Conservation (phyloP, 1,284 basidiomycete genomes). For the Moesziomyces antarcticus region DNA sequence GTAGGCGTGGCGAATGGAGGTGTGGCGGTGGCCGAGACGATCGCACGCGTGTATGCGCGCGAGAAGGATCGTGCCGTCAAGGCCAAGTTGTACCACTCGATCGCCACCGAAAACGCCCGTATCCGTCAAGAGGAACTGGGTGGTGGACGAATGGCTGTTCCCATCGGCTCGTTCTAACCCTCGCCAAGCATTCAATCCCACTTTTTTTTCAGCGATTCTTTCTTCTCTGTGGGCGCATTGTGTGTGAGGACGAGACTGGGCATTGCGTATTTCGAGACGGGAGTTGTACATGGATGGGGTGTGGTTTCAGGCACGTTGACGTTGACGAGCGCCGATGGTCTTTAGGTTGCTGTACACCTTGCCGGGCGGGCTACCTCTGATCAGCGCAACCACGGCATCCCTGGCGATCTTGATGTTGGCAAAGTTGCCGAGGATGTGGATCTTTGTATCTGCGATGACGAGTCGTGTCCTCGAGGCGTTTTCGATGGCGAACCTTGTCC, state of each 20-base stretch:
- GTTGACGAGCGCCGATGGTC: conserved; percentile 90
- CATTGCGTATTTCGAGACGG: conserved; percentile 2
- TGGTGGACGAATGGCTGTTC: conserved; percentile 45
- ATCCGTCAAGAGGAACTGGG: conserved; percentile 56
- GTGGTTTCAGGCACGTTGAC: conserved; percentile 75
- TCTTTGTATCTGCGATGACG: conserved; percentile 97
- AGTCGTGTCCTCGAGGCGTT: conserved; percentile 95
- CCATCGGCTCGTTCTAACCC: conserved; percentile 18
- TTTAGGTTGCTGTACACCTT: conserved; percentile 81
- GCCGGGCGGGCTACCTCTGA: conserved; percentile 93
- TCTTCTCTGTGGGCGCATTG: background rate
- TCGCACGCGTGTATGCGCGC: conserved; percentile 39
- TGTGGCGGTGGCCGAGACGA: conserved; percentile 40
- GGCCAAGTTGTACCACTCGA: conserved; percentile 48
- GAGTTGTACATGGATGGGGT: too few relatives aligned
- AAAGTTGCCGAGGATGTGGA: conserved; percentile 92
- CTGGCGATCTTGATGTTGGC: conserved; percentile 97
- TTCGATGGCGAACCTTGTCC: conserved; percentile 98
- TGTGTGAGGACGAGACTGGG: background rate
- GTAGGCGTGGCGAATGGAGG: background rate
- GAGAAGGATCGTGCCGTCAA: conserved; percentile 53
- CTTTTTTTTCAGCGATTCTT: background rate
- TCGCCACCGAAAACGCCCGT: conserved; percentile 36
- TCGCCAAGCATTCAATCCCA: background rate
- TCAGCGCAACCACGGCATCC: conserved; percentile 93